Base-by-base conservation (phyloP, 202 grass and related monocot genomes). In the Schoenoplectus triqueter region DNA sequence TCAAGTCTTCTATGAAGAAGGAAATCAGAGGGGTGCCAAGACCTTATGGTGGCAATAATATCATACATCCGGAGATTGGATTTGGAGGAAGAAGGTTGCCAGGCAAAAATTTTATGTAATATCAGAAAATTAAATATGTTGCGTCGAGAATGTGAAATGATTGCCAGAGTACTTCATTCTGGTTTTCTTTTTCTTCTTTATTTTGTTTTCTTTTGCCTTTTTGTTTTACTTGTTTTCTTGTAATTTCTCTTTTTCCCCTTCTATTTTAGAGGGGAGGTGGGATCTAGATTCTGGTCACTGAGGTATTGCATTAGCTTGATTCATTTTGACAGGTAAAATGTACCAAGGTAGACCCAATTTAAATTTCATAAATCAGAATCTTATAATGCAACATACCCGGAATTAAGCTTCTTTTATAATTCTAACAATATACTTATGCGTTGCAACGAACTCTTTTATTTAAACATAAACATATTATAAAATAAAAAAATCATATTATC, bases 1-100 rank as follows among this genome's bases (percentile, higher is more conserved):
- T 85, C 47, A 92, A 90, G 19, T 90, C 95, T 66, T 85, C 89
- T 2, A 86, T 87, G 31, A 90, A 87, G 79, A 97, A 90, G 83
- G 82, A 49, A 57, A 22, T 69, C 8, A 70, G 81, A 83, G 81
- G 81, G 8, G 66, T 56, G 44, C 64, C 66, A 0, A 83, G 81
- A 83, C 81, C 81, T 0, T 83, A 70, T 11, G 49, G 65, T 2
- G 81, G 81, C 45, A 83, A 83, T 59, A 14, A 83, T 83, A 14
- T 57, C 62, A 56, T 83, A 69, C 64, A 83, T 83, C 81, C 81
- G 15, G 81, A 83, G 48, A 57, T 82, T 11, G 81, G 57, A 15
- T 40, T 62, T 8, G 79, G 64, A 83, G 81, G 81, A 0, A 83
- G 81, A 17, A 83, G 81, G 50, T 71, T 83, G 17, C 81, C 64